A percentile compares a stretch with the other conserved stretches of the same genome.
Evolutionary conservation across 495 filamentous ascomycete species (phyloP).

Genomic region (Neurospora sp.): DNA sequence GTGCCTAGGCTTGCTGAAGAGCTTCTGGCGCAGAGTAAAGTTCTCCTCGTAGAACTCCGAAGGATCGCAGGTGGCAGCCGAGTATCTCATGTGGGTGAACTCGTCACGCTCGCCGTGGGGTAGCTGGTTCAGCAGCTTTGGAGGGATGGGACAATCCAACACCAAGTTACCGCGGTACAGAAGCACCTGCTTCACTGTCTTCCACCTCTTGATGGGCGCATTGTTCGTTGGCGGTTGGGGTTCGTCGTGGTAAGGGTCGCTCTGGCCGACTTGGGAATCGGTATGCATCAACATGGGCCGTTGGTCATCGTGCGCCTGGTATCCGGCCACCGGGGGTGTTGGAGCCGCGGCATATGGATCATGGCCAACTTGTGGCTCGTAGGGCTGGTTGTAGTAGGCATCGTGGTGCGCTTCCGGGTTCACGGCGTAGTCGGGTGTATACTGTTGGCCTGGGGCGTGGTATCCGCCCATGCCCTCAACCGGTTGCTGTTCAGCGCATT

Average conservation of each 20-base stretch:
- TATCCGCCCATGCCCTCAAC: conserved; percentile 67
- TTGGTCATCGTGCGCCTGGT: conserved; percentile 39
- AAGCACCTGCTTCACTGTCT: conserved; percentile 96
- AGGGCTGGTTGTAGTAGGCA: conserved; percentile 73
- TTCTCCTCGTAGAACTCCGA: conserved; percentile 74
- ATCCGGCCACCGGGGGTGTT: conserved; percentile 40
- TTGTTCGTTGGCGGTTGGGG: conserved; percentile 35
- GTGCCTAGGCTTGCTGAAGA: conserved; percentile 86
- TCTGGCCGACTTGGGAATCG: conserved; percentile 31
- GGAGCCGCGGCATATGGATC: background rate
- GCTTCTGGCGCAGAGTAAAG: conserved; percentile 86
- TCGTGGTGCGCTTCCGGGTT: conserved; percentile 80
- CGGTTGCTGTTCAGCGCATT: conserved; percentile 49
- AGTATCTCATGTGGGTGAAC: conserved; percentile 99
- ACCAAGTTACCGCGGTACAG: conserved; percentile 96
- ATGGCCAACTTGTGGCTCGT: conserved; percentile 46
- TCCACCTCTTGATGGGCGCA: conserved; percentile 75
- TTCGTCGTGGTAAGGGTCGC: conserved; percentile 40
- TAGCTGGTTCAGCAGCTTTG: conserved; percentile 73
- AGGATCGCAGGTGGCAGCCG: conserved; percentile 94
- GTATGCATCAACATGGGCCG: conserved; percentile 41
- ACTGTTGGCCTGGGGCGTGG: conserved; percentile 52
- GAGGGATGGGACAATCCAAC: conserved; percentile 91
- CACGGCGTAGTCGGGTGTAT: conserved; percentile 56
- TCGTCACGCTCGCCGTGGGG: conserved; percentile 90